Evolutionary conservation across 2,329 filamentous ascomycete genomes (phyloP).

Genomic region (Clarireedia monteithiana): DNA sequence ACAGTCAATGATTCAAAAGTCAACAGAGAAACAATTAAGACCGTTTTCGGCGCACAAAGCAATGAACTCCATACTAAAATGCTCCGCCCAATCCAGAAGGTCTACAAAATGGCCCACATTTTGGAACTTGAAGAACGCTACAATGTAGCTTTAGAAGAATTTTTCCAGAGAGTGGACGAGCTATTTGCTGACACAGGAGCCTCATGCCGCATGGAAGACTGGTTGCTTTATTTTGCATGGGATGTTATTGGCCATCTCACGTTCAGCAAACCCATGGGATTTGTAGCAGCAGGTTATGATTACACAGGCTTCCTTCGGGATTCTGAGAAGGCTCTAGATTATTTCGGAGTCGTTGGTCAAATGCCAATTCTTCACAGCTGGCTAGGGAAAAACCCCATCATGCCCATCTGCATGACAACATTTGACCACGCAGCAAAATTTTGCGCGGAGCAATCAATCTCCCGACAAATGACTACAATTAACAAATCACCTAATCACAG

Average conservation of each 20-base stretch:
- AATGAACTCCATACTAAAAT: constrained; percentile 14
- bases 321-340: constrained; percentile 25
- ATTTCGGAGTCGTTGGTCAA: constrained; percentile 27
- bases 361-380: constrained; percentile 15
- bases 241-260: constrained; percentile 35
- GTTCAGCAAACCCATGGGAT: constrained; percentile 34
- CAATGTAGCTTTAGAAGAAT: constrained; percentile 26
- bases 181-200: constrained; percentile 25
- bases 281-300: constrained; percentile 30
- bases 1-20: constrained; percentile 18
- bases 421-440: constrained; percentile 10
- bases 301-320: constrained; percentile 28
- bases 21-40: constrained; percentile 13
- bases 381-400: constrained; percentile 18
- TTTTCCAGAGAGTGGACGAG: constrained; percentile 29
- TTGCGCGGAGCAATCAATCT: constrained; percentile 12
- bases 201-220: constrained; percentile 33
- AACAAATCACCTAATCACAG: constrained; percentile 38
- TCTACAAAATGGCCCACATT: constrained; percentile 21
- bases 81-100: constrained; percentile 22
- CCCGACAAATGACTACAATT: background rate
- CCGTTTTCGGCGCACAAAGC: constrained; percentile 18
- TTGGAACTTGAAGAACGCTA: constrained; percentile 25
- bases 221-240: constrained; percentile 34
- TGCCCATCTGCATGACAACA: constrained; percentile 13